Evolutionary conservation across 495 filamentous ascomycete species (phyloP).

Genomic region (Tuber calosporum): DNA sequence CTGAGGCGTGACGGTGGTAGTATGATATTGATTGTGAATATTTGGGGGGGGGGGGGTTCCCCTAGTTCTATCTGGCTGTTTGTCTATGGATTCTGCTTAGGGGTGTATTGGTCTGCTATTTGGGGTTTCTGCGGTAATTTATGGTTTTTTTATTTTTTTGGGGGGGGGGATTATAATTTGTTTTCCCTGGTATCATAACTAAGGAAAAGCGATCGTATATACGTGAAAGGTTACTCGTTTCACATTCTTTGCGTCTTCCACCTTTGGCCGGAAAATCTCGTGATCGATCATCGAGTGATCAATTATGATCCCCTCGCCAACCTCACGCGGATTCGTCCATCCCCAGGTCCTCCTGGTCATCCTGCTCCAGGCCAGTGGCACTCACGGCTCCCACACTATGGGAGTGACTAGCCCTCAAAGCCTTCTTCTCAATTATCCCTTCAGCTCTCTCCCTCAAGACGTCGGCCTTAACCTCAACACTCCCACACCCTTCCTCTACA

Average conservation of each 20-base stretch:
- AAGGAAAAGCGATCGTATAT: neutral
- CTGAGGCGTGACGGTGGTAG: neutral
- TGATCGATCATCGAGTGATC: neutral
- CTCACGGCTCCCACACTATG: neutral
- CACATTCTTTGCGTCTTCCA: neutral
- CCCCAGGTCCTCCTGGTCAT: neutral
- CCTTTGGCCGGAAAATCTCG: neutral
- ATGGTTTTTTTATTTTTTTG: neutral
- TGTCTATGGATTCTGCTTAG: neutral
- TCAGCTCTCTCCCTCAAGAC: neutral
- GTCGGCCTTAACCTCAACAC: neutral
- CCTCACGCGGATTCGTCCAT: neutral
- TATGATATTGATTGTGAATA: neutral
- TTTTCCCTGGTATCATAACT: too few species aligned
- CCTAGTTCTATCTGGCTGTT: neutral
- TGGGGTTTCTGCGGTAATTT: neutral
- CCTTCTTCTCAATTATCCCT: neutral
- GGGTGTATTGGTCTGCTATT: neutral
- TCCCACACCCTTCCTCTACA: slow-evolving; percentile 33
- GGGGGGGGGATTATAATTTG: too few species aligned
- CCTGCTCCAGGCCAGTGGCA: neutral
- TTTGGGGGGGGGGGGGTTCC: neutral
- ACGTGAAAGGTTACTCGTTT: neutral
- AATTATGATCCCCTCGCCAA: neutral
- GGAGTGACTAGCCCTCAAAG: neutral